Evolutionary conservation across 495 filamentous ascomycete genomes (phyloP).

Genomic region (Tetracladium setigerum): DNA sequence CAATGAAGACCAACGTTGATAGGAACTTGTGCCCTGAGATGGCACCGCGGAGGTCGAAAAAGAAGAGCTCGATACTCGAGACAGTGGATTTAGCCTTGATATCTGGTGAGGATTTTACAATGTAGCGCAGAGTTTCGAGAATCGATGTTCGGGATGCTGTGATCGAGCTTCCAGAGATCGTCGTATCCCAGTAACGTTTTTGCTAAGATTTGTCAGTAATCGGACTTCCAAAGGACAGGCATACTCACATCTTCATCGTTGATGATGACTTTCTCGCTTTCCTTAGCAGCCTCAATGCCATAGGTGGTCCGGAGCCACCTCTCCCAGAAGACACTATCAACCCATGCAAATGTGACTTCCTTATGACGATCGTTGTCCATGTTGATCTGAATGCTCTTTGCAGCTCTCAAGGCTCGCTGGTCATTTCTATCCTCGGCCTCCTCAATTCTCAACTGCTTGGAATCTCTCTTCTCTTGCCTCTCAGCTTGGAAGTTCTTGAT

Average conservation of each 20-base stretch:
- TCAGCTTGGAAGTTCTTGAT: conserved; percentile 82
- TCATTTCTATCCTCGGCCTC: conserved; percentile 93
- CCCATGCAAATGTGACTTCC: conserved; percentile 95
- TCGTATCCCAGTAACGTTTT: conserved; percentile 92
- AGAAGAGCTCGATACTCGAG: conserved; percentile 63
- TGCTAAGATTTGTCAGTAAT: conserved; percentile 33
- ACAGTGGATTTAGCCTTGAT: conserved; percentile 84
- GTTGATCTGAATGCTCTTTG: conserved; percentile 85
- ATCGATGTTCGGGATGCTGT: conserved; percentile 89
- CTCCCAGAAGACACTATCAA: conserved; percentile 96
- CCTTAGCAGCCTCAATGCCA: conserved; percentile 70
- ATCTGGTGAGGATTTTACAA: conserved; percentile 62
- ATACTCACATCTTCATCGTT: conserved; percentile 91
- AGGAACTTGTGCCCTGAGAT: conserved; percentile 67
- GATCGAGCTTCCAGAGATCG: conserved; percentile 79
- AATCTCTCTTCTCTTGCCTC: conserved; percentile 81
- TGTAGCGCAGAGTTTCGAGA: conserved; percentile 84
- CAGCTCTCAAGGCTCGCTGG: conserved; percentile 74
- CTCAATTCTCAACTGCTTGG: conserved; percentile 91
- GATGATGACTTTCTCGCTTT: conserved; percentile 88
- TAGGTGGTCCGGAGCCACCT: conserved; percentile 92
- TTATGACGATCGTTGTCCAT: conserved; percentile 82
- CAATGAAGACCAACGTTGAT: conserved; percentile 52
- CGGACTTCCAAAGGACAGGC: background rate
- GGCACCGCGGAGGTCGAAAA: conserved; percentile 65